These are phyloP conservation scores for Tinospora cordifolia DNA, from an alignment of 164 flowering plant genomes.

Conservation along the genomic window DNA sequence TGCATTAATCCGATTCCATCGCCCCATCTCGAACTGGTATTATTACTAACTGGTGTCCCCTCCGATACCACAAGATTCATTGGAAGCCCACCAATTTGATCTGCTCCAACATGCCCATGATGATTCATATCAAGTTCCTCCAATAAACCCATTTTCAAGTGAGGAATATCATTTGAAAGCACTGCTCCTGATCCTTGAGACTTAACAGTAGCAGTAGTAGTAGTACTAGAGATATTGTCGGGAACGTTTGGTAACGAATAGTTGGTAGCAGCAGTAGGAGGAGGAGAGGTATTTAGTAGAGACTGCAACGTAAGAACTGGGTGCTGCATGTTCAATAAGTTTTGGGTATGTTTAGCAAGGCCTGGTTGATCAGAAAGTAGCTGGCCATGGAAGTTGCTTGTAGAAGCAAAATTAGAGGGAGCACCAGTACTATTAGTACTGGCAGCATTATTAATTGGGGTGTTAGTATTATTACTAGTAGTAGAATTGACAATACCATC, in stretches of 20 bases:
- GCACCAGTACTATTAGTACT: background rate
- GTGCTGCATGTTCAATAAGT: constrained; percentile 30
- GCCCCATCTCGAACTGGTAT: constrained; percentile 8
- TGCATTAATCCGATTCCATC: constrained; percentile 11
- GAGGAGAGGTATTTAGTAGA: constrained; percentile 16
- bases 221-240: constrained; percentile 1
- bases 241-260: constrained; percentile 15
- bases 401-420: constrained; percentile 12
- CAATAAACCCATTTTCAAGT: constrained; percentile 14
- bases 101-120: background rate
- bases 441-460: background rate
- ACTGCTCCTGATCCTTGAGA: background rate
- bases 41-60: constrained; percentile 1
- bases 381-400: constrained; percentile 14
- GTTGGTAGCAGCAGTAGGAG: constrained; percentile 13
- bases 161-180: background rate
- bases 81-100: constrained; percentile 11
- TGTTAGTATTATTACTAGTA: no score
- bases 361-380: constrained; percentile 22
- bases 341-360: constrained; percentile 20
- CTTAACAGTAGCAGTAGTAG: background rate
- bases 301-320: constrained; percentile 37
- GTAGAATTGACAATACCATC: constrained; percentile 7
- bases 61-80: constrained; percentile 13
- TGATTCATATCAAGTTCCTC: constrained; percentile 4